phyloP scores from a whole-genome alignment of 2,329 filamentous ascomycete genomes.

The Aspergillaceae sp. region DNA sequence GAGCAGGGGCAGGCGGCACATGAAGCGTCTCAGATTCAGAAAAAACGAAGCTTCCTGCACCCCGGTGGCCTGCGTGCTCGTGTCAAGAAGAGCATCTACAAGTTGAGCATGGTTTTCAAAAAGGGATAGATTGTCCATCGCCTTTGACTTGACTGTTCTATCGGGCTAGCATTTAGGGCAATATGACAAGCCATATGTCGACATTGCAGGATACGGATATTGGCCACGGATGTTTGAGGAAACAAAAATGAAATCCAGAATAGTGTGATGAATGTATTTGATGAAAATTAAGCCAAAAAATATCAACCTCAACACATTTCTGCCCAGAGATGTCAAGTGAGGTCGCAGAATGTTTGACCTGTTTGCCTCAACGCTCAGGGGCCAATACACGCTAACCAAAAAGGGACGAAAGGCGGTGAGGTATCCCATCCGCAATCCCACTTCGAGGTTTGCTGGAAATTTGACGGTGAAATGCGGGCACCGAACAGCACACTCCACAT shows the following conservation, averaged over 20 bases:
- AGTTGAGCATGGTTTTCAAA: constrained; percentile 12
- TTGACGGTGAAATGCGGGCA: constrained; percentile 25
- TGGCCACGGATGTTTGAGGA: not conserved
- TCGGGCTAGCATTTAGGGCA: too few species aligned
- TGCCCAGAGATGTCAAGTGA: not conserved
- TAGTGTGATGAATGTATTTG: too few species aligned
- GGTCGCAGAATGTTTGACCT: not conserved
- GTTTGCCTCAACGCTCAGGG: constrained; percentile 9
- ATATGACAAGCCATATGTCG: not conserved
- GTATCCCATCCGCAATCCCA: constrained; percentile 24
- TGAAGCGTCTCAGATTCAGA: too few species aligned
- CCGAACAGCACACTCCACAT: constrained; percentile 8
- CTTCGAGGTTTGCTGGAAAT: constrained; percentile 31
- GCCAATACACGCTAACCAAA: constrained; percentile 13
- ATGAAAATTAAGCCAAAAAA: too few species aligned
- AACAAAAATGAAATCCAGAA: not conserved
- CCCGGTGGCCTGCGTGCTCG: constrained; percentile 1
- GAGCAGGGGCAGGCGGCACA: not conserved
- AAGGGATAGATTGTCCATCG: not conserved
- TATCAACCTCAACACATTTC: too few species aligned
- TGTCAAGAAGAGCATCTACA: constrained; percentile 11
- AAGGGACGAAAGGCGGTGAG: constrained; percentile 26
- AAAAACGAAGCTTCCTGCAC: too few species aligned
- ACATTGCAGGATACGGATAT: not conserved
- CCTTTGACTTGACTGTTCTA: not conserved